phyloP scores from a whole-genome alignment of 1,139 yeast species.

The Nakaseomyces nivariensis region DNA sequence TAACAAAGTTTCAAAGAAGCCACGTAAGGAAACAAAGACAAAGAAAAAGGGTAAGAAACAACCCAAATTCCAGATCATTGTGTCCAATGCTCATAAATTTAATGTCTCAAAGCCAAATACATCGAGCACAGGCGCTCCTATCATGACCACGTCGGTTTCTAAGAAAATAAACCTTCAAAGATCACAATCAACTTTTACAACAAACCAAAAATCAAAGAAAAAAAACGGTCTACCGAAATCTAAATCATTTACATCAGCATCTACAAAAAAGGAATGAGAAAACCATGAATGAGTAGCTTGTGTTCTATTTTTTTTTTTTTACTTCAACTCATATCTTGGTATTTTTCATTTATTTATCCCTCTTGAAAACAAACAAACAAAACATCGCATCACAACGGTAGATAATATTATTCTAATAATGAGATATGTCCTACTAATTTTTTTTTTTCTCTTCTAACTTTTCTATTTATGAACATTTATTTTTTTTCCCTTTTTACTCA shows the following conservation, averaged over 20 bases:
- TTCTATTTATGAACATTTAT: no score
- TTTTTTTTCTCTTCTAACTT: no score
- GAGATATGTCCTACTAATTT: no score
- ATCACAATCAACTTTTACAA: slow-evolving; percentile 9
- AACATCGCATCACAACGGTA: no score
- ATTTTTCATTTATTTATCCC: not conserved
- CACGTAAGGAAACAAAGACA: slow-evolving; percentile 10
- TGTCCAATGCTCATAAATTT: slow-evolving; percentile 27
- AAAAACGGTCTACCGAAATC: slow-evolving; percentile 3
- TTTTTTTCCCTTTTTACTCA: no score
- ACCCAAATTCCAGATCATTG: slow-evolving; percentile 29
- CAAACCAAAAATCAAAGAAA: slow-evolving; percentile 4
- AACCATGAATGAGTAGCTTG: not conserved
- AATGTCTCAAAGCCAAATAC: slow-evolving; percentile 7
- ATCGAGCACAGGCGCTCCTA: not conserved
- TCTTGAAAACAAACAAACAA: no score
- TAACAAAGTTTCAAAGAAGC: slow-evolving; percentile 1
- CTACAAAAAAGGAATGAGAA: not conserved
- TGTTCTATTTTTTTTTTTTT: not conserved
- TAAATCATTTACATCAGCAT: not conserved
- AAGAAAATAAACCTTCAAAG: slow-evolving; percentile 7
- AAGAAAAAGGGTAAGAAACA: slow-evolving; percentile 20
- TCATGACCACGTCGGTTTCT: not conserved
- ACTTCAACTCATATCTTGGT: not conserved
- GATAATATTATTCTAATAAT: no score